phyloP scores from a whole-genome alignment of 2,329 filamentous ascomycete species.

The Microsporum ferrugineum region DNA sequence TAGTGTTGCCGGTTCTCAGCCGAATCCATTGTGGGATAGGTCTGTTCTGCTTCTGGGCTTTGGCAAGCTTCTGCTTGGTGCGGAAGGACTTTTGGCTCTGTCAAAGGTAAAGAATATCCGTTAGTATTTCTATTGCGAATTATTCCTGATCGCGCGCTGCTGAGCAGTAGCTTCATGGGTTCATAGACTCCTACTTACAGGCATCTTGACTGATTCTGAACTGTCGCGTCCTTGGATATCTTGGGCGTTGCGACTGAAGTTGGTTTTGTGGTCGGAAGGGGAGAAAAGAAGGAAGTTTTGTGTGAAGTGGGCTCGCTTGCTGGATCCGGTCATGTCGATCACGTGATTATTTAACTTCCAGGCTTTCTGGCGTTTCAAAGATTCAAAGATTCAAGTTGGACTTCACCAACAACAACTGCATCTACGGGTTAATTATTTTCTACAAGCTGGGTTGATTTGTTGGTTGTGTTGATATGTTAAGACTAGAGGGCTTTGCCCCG shows the following conservation, averaged over 20 bases:
- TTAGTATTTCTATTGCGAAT: neutral
- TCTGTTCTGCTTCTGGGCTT: conserved; percentile 99
- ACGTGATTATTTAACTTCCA: too few species aligned
- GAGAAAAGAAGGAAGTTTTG: conserved; percentile 29
- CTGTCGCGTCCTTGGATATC: conserved; percentile 16
- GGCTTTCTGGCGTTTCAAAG: too few species aligned
- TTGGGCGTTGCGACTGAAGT: conserved; percentile 12
- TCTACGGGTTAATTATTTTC: too few species aligned
- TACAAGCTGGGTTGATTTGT: too few species aligned
- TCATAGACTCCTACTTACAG: conserved; percentile 33
- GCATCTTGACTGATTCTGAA: conserved; percentile 41
- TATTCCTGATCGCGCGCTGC: too few species aligned
- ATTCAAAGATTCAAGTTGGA: too few species aligned
- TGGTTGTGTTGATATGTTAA: too few species aligned
- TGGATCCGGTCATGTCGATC: neutral
- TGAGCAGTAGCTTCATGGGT: too few species aligned
- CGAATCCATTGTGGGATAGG: conserved; percentile 99
- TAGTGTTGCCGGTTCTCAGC: conserved; percentile 96
- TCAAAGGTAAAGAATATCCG: conserved; percentile 13
- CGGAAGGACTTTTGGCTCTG: conserved; percentile 99
- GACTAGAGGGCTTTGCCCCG: too few species aligned
- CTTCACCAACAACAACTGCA: too few species aligned
- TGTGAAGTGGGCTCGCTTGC: conserved; percentile 29
- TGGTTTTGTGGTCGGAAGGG: conserved; percentile 12
- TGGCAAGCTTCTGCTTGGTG: conserved; percentile 99